phyloP scores from a whole-genome alignment of 371 early-diverging fungal species.

The Phascolomyces articulosus region DNA sequence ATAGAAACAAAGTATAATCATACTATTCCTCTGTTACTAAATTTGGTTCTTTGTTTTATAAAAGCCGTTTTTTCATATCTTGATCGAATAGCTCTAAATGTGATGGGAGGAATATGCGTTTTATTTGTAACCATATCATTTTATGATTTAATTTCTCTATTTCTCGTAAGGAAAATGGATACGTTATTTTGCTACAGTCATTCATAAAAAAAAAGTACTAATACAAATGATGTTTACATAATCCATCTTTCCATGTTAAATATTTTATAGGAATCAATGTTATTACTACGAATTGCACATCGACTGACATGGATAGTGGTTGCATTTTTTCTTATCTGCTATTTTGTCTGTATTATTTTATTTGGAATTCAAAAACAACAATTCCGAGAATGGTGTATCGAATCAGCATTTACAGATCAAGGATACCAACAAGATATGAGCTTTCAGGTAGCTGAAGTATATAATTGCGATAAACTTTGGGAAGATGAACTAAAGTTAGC shows the following conservation, averaged over 20 bases:
- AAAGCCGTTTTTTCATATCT: constrained; percentile 44
- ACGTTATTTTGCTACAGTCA: too few relatives aligned
- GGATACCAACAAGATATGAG: background rate
- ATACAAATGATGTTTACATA: too few relatives aligned
- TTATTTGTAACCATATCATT: constrained; percentile 29
- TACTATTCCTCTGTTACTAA: too few relatives aligned
- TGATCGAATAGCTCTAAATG: constrained; percentile 21
- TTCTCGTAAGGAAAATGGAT: constrained; percentile 20
- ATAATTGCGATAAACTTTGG: constrained; percentile 35
- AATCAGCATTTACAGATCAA: constrained; percentile 10
- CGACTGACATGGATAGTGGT: constrained; percentile 21
- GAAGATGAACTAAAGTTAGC: constrained; percentile 33
- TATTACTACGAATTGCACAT: constrained; percentile 17
- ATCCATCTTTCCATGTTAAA: too few relatives aligned
- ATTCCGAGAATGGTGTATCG: constrained; percentile 33
- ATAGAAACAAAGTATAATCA: background rate
- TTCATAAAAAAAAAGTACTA: too few relatives aligned
- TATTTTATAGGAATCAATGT: constrained; percentile 13
- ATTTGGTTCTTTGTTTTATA: background rate
- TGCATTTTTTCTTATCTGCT: constrained; percentile 19
- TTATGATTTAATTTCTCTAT: constrained; percentile 29
- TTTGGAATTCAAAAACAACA: constrained; percentile 33
- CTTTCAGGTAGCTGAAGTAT: constrained; percentile 11
- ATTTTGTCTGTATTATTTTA: constrained; percentile 23
- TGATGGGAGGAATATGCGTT: constrained; percentile 36